These are phyloP conservation scores for Leccinum variicolor DNA, from an alignment of 768 basidiomycete genomes.

Conservation along the genomic window DNA sequence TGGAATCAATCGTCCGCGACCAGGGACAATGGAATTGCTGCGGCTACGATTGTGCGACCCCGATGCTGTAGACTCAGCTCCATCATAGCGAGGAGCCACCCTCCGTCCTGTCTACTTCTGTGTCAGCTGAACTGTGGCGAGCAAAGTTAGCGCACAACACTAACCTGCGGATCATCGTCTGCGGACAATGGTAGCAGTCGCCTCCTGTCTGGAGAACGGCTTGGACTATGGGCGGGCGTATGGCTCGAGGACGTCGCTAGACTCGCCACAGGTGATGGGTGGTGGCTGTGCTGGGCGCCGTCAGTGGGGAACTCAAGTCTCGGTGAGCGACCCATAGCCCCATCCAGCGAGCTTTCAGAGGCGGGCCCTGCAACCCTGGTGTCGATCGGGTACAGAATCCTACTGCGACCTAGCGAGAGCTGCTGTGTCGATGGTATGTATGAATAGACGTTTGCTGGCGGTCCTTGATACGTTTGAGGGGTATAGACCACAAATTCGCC, in stretches of 20 bases:
- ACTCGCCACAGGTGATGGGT: constrained; percentile 16
- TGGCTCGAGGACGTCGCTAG: constrained; percentile 14
- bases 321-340: constrained; percentile 8
- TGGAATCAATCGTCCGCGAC: constrained; percentile 22
- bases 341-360: background rate
- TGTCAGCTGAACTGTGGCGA: constrained; percentile 16
- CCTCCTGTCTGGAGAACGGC: constrained; percentile 21
- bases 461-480: constrained; percentile 1
- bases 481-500: background rate
- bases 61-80: constrained; percentile 4
- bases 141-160: constrained; percentile 8
- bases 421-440: background rate
- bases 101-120: constrained; percentile 15
- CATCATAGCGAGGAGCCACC: constrained; percentile 15
- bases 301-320: background rate
- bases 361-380: background rate
- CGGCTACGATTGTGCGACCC: constrained; percentile 2
- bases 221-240: constrained; percentile 7
- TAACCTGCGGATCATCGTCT: constrained; percentile 9
- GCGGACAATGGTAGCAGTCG: constrained; percentile 7
- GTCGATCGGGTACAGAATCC: background rate
- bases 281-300: constrained; percentile 18
- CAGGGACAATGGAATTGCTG: constrained; percentile 1
- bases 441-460: background rate
- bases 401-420: background rate